phyloP scores from a whole-genome alignment of 768 basidiomycete species.

The Coprinopsis sp. region DNA sequence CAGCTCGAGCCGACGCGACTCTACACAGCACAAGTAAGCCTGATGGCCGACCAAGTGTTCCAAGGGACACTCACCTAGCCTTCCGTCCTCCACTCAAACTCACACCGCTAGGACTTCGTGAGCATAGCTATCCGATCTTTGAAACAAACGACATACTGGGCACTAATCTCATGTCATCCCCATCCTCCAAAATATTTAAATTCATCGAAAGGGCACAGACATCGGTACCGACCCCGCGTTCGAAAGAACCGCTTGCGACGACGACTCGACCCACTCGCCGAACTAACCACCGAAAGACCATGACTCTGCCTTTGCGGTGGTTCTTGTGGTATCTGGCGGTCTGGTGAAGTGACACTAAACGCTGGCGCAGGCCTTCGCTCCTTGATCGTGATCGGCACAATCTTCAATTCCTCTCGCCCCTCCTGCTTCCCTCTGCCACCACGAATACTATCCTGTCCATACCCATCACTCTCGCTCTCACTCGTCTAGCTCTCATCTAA shows the following conservation, averaged over 20 bases:
- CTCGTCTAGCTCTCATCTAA: conserved; percentile 19
- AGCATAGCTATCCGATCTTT: not conserved
- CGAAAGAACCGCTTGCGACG: too few species aligned
- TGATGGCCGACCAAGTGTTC: too few species aligned
- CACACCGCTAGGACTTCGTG: conserved; percentile 45
- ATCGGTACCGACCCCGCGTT: conserved; percentile 69
- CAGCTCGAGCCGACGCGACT: conserved; percentile 78
- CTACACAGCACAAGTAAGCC: conserved; percentile 27
- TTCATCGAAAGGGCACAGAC: conserved; percentile 82
- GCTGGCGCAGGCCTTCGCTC: conserved; percentile 49
- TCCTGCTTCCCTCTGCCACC: conserved; percentile 6
- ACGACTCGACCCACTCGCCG: conserved; percentile 7
- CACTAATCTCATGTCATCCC: conserved; percentile 81
- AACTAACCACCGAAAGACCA: conserved; percentile 4
- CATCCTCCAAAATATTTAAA: conserved; percentile 79
- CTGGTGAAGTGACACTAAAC: conserved; percentile 62
- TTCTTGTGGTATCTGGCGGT: conserved; percentile 36
- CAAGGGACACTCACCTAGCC: conserved; percentile 45
- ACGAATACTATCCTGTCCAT: conserved; percentile 16
- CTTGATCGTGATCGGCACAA: conserved; percentile 58
- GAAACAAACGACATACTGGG: conserved; percentile 34
- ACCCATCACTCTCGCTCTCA: conserved; percentile 19
- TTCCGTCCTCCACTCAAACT: conserved; percentile 82
- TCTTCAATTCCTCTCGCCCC: conserved; percentile 18
- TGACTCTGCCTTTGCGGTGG: conserved; percentile 9